Conservation (phyloP, 495 filamentous ascomycete genomes). For the Aspergillus conjunctus region DNA sequence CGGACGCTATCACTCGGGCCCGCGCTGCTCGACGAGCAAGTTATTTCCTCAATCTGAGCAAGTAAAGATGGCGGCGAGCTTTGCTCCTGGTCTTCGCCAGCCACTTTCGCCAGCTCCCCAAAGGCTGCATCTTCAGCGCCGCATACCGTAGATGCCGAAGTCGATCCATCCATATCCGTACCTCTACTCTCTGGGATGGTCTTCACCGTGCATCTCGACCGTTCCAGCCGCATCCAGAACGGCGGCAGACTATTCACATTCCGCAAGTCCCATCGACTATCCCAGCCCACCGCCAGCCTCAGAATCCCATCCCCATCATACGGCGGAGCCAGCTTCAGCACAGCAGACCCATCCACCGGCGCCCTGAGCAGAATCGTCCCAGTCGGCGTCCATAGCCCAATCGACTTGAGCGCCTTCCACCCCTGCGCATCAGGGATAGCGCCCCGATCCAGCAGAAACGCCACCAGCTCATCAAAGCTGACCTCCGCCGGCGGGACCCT, state of each 20-base stretch:
- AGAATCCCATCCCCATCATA: slow-evolving; percentile 14
- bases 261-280: not conserved
- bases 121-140: not conserved
- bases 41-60: not conserved
- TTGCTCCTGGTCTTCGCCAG: too few species aligned
- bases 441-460: slow-evolving; percentile 10
- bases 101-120: too few species aligned
- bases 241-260: slow-evolving; percentile 11
- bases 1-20: not conserved
- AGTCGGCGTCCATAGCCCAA: slow-evolving; percentile 14
- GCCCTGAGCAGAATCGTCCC: slow-evolving; percentile 6
- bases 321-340: slow-evolving; percentile 10
- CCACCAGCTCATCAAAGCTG: slow-evolving; percentile 3
- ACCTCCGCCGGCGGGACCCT: slow-evolving; percentile 12
- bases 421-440: slow-evolving; percentile 5
- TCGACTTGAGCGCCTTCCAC: slow-evolving; percentile 10
- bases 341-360: not conserved
- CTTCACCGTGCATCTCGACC: not conserved
- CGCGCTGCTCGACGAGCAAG: not conserved
- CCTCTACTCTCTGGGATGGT: not conserved
- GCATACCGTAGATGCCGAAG: not conserved
- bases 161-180: not conserved
- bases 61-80: not conserved
- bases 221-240: slow-evolving; percentile 11
- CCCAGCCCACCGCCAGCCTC: slow-evolving; percentile 4